A percentile compares a stretch with the other conserved stretches of the same genome.
Evolutionary conservation across 2,329 filamentous ascomycete genomes (phyloP).

Genomic region (Cercospora sp.): DNA sequence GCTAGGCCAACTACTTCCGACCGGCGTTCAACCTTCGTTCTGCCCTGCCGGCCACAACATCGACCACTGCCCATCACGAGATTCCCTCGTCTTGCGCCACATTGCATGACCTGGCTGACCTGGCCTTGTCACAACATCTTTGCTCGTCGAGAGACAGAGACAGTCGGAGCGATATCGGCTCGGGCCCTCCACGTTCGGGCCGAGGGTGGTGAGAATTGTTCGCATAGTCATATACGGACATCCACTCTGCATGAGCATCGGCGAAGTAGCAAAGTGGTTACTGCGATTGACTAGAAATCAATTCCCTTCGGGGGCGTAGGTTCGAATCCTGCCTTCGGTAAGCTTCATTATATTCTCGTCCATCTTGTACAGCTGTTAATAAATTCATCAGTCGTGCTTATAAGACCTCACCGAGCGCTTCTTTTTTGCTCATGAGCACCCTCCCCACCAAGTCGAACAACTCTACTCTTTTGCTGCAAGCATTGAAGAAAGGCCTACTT

Average conservation of each 20-base stretch:
- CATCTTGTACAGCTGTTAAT: too few species aligned
- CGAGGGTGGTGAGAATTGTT: neutral
- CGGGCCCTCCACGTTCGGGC: neutral
- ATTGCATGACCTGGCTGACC: neutral
- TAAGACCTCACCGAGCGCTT: too few species aligned
- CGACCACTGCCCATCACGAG: neutral
- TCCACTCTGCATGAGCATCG: too few species aligned
- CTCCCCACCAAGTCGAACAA: too few species aligned
- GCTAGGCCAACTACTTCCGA: neutral
- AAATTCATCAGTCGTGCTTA: too few species aligned
- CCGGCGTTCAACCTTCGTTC: neutral
- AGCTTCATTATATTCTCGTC: too few species aligned
- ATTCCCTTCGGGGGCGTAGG: conserved; percentile 25
- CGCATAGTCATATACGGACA: neutral
- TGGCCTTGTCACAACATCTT: neutral
- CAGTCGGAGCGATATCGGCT: neutral
- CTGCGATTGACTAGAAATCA: conserved; percentile 26
- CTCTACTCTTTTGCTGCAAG: neutral
- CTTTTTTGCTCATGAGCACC: too few species aligned
- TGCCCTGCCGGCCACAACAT: neutral
- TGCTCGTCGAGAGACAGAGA: neutral
- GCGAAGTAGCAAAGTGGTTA: conserved; percentile 26
- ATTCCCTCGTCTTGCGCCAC: neutral
- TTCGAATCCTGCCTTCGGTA: conserved; percentile 20
- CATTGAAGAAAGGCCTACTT: neutral